Evolutionary conservation across 495 filamentous ascomycete species (phyloP), one percentile per base, ranked within the genome.

Genomic region (Talaromyces liani): DNA sequence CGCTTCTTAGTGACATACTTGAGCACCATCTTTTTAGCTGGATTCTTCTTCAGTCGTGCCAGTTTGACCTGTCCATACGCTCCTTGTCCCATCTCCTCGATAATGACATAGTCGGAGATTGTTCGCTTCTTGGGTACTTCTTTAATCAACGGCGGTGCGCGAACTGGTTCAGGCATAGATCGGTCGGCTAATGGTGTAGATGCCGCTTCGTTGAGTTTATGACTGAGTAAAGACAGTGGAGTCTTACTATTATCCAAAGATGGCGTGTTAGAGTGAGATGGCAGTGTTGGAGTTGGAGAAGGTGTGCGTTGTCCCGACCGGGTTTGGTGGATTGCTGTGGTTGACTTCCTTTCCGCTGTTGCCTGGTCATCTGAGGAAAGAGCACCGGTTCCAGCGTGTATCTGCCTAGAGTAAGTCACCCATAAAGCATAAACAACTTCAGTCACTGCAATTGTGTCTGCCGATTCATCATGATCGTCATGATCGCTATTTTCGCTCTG

Each of bases 81-180:
- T 54, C 94, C 94, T 75, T 97, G 92, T 6, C 94, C 94, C 93
- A 99, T 97, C 61, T 99, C 94, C 74, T 99, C 94, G 4, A 99
- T 82, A 65, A 98, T 92, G 33, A 86, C 82, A 73, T 96, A 99
- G 74, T 97, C 92, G 54, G 87, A 78, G 60, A 99, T 98, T 0
- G 84, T 86, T 72, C 93, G 92, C 72, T 93, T 96, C 71, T 78
- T 77, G 34, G 72, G 71, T 14, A 72, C 66, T 45, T 80, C 74
- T 24, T 77, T 77, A 25, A 65, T 66, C 36, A 71, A 62, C 33
- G 71, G 63, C 25, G 16, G 27, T 33, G 56, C 56, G 31, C 56
- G 56, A 36, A 34, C 14, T 20, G 56, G 56, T 58, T 58, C 56
- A 9, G 56, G 31, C 56, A 58, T 36, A 12, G 82, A 77, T 60